Percentiles rank a stretch among this genome's conserved stretches.
Evolutionary conservation across 495 filamentous ascomycete genomes (phyloP).

Genomic region (Viridothelium virens): DNA sequence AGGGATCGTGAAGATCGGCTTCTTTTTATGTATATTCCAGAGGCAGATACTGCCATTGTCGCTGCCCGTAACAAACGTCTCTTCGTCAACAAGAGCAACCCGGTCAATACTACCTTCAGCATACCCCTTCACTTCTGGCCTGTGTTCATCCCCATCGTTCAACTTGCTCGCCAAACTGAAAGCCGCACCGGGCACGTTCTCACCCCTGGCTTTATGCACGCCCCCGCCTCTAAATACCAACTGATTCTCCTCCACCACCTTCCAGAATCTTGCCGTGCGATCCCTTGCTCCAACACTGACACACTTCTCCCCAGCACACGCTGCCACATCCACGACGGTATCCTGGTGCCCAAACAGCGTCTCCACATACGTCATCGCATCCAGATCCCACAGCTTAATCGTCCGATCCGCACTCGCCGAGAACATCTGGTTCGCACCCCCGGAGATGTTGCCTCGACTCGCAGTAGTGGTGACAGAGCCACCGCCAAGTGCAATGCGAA

Average conservation of each 20-base stretch:
- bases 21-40: conserved; percentile 93
- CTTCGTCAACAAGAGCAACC: conserved; percentile 79
- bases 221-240: conserved; percentile 86
- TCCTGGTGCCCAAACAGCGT: conserved; percentile 96
- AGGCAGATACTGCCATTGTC: conserved; percentile 79
- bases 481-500: conserved; percentile 41
- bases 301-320: conserved; percentile 72
- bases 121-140: conserved; percentile 40
- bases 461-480: neutral
- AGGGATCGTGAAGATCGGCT: conserved; percentile 71
- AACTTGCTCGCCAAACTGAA: conserved; percentile 5
- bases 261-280: conserved; percentile 91
- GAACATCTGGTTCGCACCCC: conserved; percentile 87
- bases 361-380: conserved; percentile 83
- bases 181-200: conserved; percentile 26
- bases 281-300: conserved; percentile 84
- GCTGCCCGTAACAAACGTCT: conserved; percentile 83
- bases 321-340: conserved; percentile 71
- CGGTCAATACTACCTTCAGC: conserved; percentile 84
- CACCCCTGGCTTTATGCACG: conserved; percentile 37
- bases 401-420: conserved; percentile 82
- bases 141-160: conserved; percentile 17
- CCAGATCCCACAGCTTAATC: conserved; percentile 78
- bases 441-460: conserved; percentile 15
- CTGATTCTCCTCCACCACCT: conserved; percentile 90